Conservation (phyloP, 2,329 filamentous ascomycete species). For the Exophiala oligosperma region DNA sequence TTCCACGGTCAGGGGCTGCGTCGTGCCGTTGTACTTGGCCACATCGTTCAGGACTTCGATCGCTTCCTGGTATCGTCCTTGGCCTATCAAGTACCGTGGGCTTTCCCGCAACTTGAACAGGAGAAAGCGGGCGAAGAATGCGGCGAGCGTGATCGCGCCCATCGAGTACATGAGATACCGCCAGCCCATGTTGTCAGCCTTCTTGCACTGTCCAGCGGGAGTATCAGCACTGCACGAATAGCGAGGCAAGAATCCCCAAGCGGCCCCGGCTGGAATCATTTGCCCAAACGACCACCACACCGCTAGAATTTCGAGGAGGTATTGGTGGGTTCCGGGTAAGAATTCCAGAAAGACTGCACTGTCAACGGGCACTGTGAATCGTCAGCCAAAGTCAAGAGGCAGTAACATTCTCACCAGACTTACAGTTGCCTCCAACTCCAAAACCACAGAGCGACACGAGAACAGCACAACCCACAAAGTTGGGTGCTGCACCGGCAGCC, state of each 20-base stretch:
- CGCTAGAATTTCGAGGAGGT: slow-evolving; percentile 58
- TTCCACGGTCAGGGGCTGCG: slow-evolving; percentile 52
- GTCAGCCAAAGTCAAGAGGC: neutral
- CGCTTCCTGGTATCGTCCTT: slow-evolving; percentile 75
- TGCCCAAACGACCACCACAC: slow-evolving; percentile 38
- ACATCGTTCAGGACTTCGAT: slow-evolving; percentile 78
- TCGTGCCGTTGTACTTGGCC: slow-evolving; percentile 63
- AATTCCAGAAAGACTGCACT: slow-evolving; percentile 56
- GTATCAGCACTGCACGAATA: slow-evolving; percentile 18
- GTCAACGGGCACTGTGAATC: slow-evolving; percentile 30
- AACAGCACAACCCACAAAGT: slow-evolving; percentile 48
- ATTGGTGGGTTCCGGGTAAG: slow-evolving; percentile 54
- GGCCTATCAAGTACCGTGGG: slow-evolving; percentile 76
- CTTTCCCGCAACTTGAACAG: slow-evolving; percentile 82
- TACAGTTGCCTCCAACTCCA: slow-evolving; percentile 31
- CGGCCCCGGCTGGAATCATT: slow-evolving; percentile 13
- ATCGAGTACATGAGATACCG: slow-evolving; percentile 69
- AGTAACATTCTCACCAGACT: neutral
- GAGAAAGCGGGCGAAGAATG: slow-evolving; percentile 80
- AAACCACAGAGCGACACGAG: slow-evolving; percentile 56
- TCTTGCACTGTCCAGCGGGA: slow-evolving; percentile 39
- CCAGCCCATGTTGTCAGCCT: slow-evolving; percentile 71
- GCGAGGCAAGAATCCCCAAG: slow-evolving; percentile 20
- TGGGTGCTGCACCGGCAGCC: slow-evolving; percentile 44
- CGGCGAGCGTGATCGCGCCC: slow-evolving; percentile 69